Evolutionary conservation across 257 asterid species (phyloP), one percentile per base, ranked within the genome.

Genomic region (Jaltomata sinuosa): DNA sequence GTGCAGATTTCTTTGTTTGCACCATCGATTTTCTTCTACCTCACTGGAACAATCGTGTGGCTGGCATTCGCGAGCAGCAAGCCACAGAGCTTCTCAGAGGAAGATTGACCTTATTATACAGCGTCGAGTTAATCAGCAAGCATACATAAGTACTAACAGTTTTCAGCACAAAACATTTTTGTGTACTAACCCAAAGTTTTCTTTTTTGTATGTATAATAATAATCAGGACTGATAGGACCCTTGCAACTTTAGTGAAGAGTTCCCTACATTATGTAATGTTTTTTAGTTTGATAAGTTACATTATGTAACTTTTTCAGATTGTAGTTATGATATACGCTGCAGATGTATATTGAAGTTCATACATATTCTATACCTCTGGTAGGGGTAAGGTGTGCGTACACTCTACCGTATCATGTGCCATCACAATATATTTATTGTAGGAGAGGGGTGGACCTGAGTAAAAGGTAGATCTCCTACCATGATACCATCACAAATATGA

Each of bases 1-100:
- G 10, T 84, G 71, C 85, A 96, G 99, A 84, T 93, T 81, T 93
- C 99, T 47, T 85, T 96, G 90, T 96, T 96, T 83, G 97, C 94
- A 45, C 99, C 99, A 21, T 96, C 98, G 3, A 90, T 94, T 81
- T 93, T 96, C 92, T 96, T 96, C 94, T 96, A 96, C 97, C 94
- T 96, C 21, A 94, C 98, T 32, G 99, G 99, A 65, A 94, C 99
- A 16, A 22, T 96, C 18, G 93, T 94, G 61, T 96, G 99, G 99
- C 87, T 96, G 90, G 90, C 92, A 47, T 87, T 96, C 45, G 99
- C 99, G 3, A 96, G 99, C 92, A 94, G 98, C 87, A 84, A 93
- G 88, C 97, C 97, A 6, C 97, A 94, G 83, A 90, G 88, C 74
- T 96, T 96, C 92, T 89, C 90, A 2, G 90, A 86, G 87, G 86